Evolutionary conservation across 345 rosid genomes (phyloP).

Genomic region (Passiflora organensis): DNA sequence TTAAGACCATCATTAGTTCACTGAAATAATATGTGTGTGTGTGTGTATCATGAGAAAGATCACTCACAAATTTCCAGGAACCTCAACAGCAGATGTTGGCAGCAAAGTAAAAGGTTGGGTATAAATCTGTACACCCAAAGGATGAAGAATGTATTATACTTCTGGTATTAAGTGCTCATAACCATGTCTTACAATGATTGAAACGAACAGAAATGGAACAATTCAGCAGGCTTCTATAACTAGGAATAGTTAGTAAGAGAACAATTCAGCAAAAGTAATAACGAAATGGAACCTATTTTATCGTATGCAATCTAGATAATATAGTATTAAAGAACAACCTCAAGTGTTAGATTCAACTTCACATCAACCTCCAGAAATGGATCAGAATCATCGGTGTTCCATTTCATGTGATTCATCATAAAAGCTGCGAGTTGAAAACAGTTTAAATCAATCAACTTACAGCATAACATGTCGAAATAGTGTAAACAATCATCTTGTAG

Average conservation of each 20-base stretch:
- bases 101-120: conserved; percentile 59
- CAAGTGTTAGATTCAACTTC: conserved; percentile 55
- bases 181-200: neutral
- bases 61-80: conserved; percentile 79
- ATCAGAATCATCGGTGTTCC: conserved; percentile 52
- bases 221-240: neutral
- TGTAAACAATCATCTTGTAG: neutral
- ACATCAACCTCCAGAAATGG: conserved; percentile 69
- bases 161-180: neutral
- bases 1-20: too few species aligned
- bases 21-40: too few species aligned
- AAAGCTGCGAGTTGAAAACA: conserved; percentile 42
- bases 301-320: neutral
- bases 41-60: too few species aligned
- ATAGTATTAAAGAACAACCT: conserved; percentile 40
- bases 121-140: conserved; percentile 50
- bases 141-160: neutral
- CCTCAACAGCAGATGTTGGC: conserved; percentile 68
- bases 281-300: too few species aligned
- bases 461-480: conserved; percentile 8
- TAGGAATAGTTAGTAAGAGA: neutral
- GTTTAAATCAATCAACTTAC: neutral
- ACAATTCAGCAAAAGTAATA: conserved; percentile 9
- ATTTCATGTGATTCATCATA: conserved; percentile 65
- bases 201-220: neutral